Percentiles rank a stretch among this genome's conserved stretches.
These are phyloP conservation scores for Chenopodium quinoa DNA, from an alignment of 148 eudicot species.

Conservation along the genomic window DNA sequence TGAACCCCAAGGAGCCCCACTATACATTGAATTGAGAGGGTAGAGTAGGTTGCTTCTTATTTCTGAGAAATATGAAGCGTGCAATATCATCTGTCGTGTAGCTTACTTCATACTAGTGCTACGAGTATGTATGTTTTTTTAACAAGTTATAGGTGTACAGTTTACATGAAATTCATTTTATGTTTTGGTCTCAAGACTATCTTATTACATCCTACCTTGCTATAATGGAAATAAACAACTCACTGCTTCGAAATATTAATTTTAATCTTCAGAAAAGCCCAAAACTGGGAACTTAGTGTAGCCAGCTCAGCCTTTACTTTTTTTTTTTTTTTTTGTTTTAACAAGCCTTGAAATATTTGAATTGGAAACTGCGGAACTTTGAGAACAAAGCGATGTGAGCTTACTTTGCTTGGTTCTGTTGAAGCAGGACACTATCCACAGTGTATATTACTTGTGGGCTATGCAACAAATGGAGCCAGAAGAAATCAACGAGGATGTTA, in stretches of 20 bases:
- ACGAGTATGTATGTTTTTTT: too few species aligned
- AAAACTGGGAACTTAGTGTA: background rate
- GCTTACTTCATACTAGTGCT: too few species aligned
- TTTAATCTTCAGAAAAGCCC: background rate
- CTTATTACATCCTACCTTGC: too few species aligned
- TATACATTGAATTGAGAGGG: background rate
- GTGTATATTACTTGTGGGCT: conserved; percentile 80
- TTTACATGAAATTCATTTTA: background rate
- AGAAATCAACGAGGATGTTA: conserved; percentile 51
- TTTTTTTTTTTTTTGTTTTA: too few species aligned
- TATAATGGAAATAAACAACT: too few species aligned
- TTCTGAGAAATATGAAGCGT: background rate
- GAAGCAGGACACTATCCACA: conserved; percentile 84
- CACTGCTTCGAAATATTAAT: background rate
- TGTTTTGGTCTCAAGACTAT: background rate
- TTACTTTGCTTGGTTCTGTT: background rate
- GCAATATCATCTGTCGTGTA: background rate
- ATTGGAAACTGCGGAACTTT: too few species aligned
- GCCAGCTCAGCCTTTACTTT: background rate
- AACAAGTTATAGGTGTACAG: background rate
- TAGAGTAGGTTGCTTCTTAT: background rate
- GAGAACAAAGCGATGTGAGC: background rate
- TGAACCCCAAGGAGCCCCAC: background rate
- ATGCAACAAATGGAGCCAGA: conserved; percentile 64
- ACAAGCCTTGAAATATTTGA: too few species aligned